These are phyloP conservation scores for Arthrobotrys sinensis DNA, from an alignment of 2,329 filamentous ascomycete genomes.

Conservation along the genomic window DNA sequence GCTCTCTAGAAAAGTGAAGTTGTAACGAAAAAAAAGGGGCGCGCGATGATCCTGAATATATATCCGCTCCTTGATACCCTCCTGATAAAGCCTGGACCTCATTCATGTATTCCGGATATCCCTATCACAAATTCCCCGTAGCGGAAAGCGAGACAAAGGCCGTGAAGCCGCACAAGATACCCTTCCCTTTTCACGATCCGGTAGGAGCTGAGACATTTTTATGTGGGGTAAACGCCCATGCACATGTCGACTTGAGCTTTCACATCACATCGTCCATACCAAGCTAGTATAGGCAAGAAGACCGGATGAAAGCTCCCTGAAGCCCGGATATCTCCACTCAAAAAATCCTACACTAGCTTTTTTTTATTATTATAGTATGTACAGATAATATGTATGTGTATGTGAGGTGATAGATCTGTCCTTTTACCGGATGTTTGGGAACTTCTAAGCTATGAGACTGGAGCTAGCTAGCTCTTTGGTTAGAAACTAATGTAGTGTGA, in stretches of 20 bases:
- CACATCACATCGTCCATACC: conserved; percentile 28
- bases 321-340: conserved; percentile 9
- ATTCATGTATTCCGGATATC: background rate
- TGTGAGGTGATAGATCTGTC: conserved; percentile 33
- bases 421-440: conserved; percentile 63
- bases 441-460: conserved; percentile 66
- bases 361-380: conserved; percentile 40
- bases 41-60: conserved; percentile 23
- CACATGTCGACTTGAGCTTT: conserved; percentile 14
- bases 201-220: conserved; percentile 31
- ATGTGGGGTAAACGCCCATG: conserved; percentile 30
- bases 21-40: background rate
- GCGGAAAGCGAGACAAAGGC: background rate
- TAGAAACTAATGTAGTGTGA: conserved; percentile 27
- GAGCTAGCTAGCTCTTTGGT: conserved; percentile 58
- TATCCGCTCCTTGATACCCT: conserved; percentile 16
- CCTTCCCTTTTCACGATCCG: conserved; percentile 21
- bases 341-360: background rate
- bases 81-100: conserved; percentile 6
- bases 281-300: conserved; percentile 17
- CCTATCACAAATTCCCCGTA: conserved; percentile 36
- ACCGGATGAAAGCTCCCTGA: conserved; percentile 22
- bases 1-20: conserved; percentile 16
- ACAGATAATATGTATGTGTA: background rate
- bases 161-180: background rate